Conservation (phyloP, 1,284 basidiomycete genomes). For the Malassezia sympodialis region DNA sequence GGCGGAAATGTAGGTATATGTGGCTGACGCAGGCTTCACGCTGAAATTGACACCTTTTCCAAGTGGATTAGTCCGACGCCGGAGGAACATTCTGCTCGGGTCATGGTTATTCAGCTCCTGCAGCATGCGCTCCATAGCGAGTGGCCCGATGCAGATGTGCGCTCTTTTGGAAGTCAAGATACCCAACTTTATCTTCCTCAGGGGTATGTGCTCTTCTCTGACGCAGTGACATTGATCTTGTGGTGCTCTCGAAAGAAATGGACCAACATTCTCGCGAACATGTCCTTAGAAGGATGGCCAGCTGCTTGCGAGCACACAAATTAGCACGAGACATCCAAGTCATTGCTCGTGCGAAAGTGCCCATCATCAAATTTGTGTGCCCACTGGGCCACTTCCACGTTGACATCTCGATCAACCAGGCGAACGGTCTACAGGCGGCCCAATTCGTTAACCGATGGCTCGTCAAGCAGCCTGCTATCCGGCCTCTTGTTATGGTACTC, state of each 20-base stretch:
- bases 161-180: constrained; percentile 84
- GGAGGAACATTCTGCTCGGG: constrained; percentile 72
- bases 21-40: constrained; percentile 23
- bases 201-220: constrained; percentile 62
- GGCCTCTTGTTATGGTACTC: constrained; percentile 59
- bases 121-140: constrained; percentile 57
- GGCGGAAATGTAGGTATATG: constrained; percentile 49
- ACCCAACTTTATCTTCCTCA: constrained; percentile 87
- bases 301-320: constrained; percentile 51
- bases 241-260: constrained; percentile 50
- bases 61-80: constrained; percentile 76
- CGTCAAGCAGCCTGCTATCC: constrained; percentile 62
- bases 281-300: constrained; percentile 50
- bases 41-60: constrained; percentile 58
- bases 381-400: constrained; percentile 53
- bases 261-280: constrained; percentile 45
- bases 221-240: constrained; percentile 56
- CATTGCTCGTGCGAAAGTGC: constrained; percentile 80
- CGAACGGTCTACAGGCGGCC: constrained; percentile 69
- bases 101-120: constrained; percentile 66
- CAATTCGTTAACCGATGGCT: constrained; percentile 73
- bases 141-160: constrained; percentile 71
- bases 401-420: constrained; percentile 47
- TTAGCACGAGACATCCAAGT: constrained; percentile 60
- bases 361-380: constrained; percentile 85